A percentile compares a stretch with the other conserved stretches of the same genome.
Evolutionary conservation across 352 stramenopile genomes (phyloP).

Genomic region (Globisporangium spinosum): DNA sequence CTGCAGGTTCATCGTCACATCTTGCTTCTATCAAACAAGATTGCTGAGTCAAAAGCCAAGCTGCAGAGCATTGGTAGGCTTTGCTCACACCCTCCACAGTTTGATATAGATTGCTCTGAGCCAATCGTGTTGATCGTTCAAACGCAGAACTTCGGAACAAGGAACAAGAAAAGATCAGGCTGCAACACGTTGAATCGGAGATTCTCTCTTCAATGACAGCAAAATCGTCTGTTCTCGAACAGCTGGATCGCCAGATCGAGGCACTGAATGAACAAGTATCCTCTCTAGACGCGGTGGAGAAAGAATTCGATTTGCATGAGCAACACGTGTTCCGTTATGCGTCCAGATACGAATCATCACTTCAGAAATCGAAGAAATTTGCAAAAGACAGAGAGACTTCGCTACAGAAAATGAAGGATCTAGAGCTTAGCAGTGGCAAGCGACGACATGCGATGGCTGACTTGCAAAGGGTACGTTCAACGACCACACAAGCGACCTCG

Average conservation of each 20-base stretch:
- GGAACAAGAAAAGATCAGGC: not conserved
- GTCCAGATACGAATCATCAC: not conserved
- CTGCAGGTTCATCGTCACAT: not conserved
- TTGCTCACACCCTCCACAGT: not conserved
- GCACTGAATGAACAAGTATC: not conserved
- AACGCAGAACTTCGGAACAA: not conserved
- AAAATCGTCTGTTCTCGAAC: not conserved
- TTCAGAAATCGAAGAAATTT: not conserved
- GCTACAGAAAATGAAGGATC: not conserved
- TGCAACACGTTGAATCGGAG: not conserved
- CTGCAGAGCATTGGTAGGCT: not conserved
- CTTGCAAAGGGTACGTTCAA: not conserved
- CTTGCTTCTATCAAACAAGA: not conserved
- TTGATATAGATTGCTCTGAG: not conserved
- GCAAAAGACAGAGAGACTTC: not conserved
- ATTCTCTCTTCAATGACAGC: not conserved
- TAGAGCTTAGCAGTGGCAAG: not conserved
- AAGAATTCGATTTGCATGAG: not conserved
- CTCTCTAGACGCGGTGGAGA: not conserved
- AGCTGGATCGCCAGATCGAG: not conserved
- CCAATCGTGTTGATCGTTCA: not conserved
- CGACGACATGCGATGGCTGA: not conserved
- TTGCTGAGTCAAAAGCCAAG: not conserved
- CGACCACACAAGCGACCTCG: not conserved
- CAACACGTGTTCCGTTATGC: slow-evolving; percentile 3